These are phyloP conservation scores for Penicillium freii DNA, from an alignment of 2,329 filamentous ascomycete genomes.

Conservation along the genomic window DNA sequence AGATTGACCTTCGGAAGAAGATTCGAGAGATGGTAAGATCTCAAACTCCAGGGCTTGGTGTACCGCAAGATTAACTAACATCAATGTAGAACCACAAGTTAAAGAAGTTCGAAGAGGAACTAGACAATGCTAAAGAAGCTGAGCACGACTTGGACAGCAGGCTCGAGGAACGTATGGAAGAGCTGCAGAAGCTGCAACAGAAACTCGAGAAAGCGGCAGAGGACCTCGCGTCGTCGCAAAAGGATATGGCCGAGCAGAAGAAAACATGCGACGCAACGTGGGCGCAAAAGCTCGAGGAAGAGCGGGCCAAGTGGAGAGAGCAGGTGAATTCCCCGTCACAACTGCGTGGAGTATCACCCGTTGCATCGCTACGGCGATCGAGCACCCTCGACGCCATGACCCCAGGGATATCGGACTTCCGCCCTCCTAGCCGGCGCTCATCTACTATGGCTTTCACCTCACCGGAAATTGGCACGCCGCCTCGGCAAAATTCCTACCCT, in stretches of 20 bases:
- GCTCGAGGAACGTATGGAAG: constrained; percentile 64
- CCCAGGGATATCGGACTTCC: constrained; percentile 37
- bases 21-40: constrained; percentile 74
- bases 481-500: constrained; percentile 49
- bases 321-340: constrained; percentile 43
- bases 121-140: constrained; percentile 61
- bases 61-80: constrained; percentile 1
- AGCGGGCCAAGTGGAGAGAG: constrained; percentile 59
- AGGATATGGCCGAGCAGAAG: constrained; percentile 59
- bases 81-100: constrained; percentile 59
- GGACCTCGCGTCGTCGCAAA: constrained; percentile 59
- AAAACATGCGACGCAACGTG: constrained; percentile 58
- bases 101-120: constrained; percentile 74
- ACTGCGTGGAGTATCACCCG: constrained; percentile 43
- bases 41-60: neutral
- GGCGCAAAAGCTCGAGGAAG: constrained; percentile 62
- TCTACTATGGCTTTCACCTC: constrained; percentile 38
- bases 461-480: constrained; percentile 41
- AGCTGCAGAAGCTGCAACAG: constrained; percentile 50
- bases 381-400: constrained; percentile 39
- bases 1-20: constrained; percentile 85
- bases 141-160: constrained; percentile 50
- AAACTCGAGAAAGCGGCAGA: constrained; percentile 54
- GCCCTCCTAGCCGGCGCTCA: constrained; percentile 42
- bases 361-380: constrained; percentile 41